These are phyloP conservation scores for Kwoniella pini DNA, from an alignment of 768 basidiomycete genomes.

Conservation along the genomic window DNA sequence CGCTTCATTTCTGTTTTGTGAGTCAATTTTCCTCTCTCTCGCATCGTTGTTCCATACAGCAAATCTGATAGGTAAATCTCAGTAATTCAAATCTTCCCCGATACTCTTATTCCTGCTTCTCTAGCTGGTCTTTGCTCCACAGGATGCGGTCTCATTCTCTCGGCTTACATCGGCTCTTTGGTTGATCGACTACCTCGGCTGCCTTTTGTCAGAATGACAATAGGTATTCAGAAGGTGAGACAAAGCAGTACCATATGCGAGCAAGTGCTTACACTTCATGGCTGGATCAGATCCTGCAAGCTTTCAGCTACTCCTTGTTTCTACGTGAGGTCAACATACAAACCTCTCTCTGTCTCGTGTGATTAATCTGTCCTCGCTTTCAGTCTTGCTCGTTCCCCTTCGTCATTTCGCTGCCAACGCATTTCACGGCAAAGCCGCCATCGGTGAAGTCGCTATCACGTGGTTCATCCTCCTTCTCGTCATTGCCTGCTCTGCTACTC, in stretches of 20 bases:
- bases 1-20: conserved; percentile 23
- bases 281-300: conserved; percentile 24
- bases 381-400: conserved; percentile 35
- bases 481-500: conserved; percentile 29
- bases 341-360: background rate
- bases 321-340: conserved; percentile 11
- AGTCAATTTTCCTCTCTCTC: background rate
- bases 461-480: conserved; percentile 33
- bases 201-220: conserved; percentile 31
- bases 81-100: conserved; percentile 51
- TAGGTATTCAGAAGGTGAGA: conserved; percentile 47
- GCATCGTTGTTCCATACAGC: background rate
- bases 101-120: conserved; percentile 49
- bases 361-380: background rate
- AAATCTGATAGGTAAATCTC: background rate
- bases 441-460: background rate
- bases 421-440: conserved; percentile 24
- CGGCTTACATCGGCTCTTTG: conserved; percentile 46
- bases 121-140: conserved; percentile 47
- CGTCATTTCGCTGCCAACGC: conserved; percentile 17
- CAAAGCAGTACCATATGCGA: background rate
- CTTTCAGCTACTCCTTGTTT: conserved; percentile 31
- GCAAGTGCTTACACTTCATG: too few species aligned
- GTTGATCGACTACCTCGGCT: conserved; percentile 42
- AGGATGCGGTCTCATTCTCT: conserved; percentile 33